Evolutionary conservation across 1,284 basidiomycete species (phyloP).

Genomic region (Kalmanozyma brasiliensis): DNA sequence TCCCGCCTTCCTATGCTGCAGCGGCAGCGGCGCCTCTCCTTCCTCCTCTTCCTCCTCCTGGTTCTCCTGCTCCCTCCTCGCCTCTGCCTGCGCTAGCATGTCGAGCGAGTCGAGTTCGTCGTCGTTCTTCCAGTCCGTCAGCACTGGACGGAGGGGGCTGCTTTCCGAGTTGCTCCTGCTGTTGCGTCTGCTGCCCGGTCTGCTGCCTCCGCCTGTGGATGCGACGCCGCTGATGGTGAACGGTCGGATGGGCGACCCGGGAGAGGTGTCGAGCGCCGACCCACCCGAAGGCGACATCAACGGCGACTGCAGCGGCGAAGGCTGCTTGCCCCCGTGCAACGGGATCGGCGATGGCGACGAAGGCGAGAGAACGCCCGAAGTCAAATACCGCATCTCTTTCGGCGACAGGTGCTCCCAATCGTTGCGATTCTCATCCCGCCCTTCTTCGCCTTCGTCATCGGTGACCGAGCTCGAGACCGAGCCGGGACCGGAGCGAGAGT

Average conservation of each 20-base stretch:
- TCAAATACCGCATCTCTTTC: conserved; percentile 61
- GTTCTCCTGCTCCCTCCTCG: conserved; percentile 38
- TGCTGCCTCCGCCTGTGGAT: neutral
- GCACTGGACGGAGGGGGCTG: conserved; percentile 53
- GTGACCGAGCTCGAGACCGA: conserved; percentile 1
- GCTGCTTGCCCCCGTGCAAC: conserved; percentile 25
- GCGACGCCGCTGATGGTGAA: conserved; percentile 31
- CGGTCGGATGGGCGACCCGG: conserved; percentile 28
- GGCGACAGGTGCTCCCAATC: conserved; percentile 66
- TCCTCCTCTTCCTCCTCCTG: conserved; percentile 31
- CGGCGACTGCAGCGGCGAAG: conserved; percentile 34
- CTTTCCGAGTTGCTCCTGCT: conserved; percentile 43
- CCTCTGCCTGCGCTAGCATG: conserved; percentile 34
- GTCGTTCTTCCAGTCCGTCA: conserved; percentile 58
- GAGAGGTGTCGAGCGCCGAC: conserved; percentile 30
- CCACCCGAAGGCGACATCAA: conserved; percentile 5
- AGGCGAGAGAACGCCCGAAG: conserved; percentile 36
- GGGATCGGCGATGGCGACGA: conserved; percentile 42
- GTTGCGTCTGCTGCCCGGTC: conserved; percentile 40
- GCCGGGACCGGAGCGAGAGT: conserved; percentile 7
- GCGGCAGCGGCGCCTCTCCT: conserved; percentile 23
- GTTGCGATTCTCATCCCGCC: conserved; percentile 53
- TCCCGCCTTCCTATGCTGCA: conserved; percentile 55
- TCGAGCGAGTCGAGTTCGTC: conserved; percentile 46
- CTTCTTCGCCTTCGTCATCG: conserved; percentile 18